Base-by-base conservation (phyloP, 768 basidiomycete species). In the Pisolithus tinctorius region DNA sequence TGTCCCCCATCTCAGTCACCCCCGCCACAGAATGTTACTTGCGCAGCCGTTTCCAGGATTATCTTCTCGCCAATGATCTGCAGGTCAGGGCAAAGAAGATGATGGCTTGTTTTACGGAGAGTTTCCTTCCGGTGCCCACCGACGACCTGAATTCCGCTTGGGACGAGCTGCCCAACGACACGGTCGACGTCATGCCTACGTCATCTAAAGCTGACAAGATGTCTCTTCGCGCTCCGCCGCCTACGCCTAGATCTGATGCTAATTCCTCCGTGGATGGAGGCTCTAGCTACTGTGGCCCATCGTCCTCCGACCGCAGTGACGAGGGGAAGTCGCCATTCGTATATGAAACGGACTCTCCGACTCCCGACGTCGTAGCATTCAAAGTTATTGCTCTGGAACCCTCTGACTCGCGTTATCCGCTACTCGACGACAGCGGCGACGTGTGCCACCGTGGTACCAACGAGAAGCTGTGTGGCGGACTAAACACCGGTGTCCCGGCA, bases 101-200 rank as follows among this genome's bases (percentile, higher is more conserved):
- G 47, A 51, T 49, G 44, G 38, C 36, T n/a, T 60, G 46, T 40
- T 62, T 67, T 50, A 16, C 38, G 6, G 53, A 42, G 2, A 26
- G 10, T 9, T 34, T 34, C 23, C 54, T 67, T 4, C 66, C 63
- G 4, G 9, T 40, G 0, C 62, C 67, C n/a, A 45, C 51, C 14
- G 45, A 36, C 13, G 31, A 51, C 29, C 48, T 62, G 36, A 52
- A n/a, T 42, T 57, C 51, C n/a, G 56, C 57, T 11, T 67, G 66
- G 66, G 39, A 47, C 7, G 48, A 55, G 34, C n/a, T 65, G 29
- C 66, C 66, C n/a, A 67, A 67, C 17, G 10, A 45, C 6, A 67
- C 13, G 5, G 17, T 45, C 26, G 45, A 56, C 13, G 34, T 42
- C 46, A 26, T 57, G n/a, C 39, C 61, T 4, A 43, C 52, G 48